These are phyloP conservation scores for Acanthamoeba royreba DNA, from an alignment of 208 protist species.

Conservation along the genomic window DNA sequence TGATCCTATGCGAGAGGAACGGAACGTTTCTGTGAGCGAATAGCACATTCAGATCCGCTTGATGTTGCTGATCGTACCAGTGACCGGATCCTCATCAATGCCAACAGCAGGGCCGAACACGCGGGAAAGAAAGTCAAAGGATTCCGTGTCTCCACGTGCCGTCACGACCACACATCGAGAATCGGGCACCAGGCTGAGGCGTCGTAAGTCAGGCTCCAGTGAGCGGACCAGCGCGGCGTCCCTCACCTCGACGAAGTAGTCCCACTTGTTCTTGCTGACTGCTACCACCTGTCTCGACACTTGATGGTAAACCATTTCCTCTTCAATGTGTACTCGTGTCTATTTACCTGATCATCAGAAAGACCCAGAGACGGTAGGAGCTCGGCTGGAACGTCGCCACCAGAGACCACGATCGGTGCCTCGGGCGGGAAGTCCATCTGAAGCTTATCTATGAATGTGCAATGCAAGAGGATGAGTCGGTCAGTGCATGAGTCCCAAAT, in stretches of 20 bases:
- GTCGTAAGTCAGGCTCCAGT: background rate
- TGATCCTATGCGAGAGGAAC: background rate
- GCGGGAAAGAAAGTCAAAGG: background rate
- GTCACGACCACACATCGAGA: background rate
- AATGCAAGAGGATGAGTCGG: background rate
- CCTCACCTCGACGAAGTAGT: background rate
- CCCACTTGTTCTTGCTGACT: background rate
- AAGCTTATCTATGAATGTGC: background rate
- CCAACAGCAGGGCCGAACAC: slow-evolving; percentile 5
- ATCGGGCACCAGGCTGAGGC: background rate
- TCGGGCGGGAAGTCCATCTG: background rate
- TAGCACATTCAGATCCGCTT: too few species aligned
- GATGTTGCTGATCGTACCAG: background rate
- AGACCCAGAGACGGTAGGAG: background rate
- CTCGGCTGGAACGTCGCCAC: background rate
- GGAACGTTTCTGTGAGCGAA: background rate
- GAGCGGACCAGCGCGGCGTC: background rate
- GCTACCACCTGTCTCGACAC: background rate
- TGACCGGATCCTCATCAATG: slow-evolving; percentile 44
- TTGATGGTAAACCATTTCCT: too few species aligned
- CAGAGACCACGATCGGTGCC: background rate
- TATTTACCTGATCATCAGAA: background rate
- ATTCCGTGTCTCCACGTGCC: background rate
- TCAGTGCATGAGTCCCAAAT: too few species aligned
- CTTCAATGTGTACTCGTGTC: background rate